Base-by-base conservation (phyloP, 331 rosid species). In the Ulmus americana region DNA sequence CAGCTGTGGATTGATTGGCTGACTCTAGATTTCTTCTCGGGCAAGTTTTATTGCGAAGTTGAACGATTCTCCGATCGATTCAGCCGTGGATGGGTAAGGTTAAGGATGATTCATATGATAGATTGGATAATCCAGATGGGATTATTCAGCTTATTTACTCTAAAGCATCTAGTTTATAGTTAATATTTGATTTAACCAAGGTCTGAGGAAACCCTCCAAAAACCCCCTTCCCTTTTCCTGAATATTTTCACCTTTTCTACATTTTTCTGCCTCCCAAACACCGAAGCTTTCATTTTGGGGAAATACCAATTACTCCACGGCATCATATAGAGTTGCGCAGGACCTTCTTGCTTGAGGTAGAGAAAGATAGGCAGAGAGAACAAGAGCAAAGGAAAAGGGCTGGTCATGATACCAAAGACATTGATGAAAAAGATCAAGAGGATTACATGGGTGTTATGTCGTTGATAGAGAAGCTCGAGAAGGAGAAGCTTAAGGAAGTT, bases 341-440 rank as follows among this genome's bases (percentile, higher is more conserved):
- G 91, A 84, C 55, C 83, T 91, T 56, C 75, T 81, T 41, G 80
- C 63, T 4, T 4, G 80, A 84, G 60, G 84, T 86, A 45, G 95
- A 88, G 76, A 80, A 51, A 50, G 97, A 88, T 7, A 81, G 81
- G 78, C 78, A 73, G 41, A 77, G 86, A 64, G 97, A 88, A 55
- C 77, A 74, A 59, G 84, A 88, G 78, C 84, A 81, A 75, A 73
- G 96, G 72, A 41, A 52, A 61, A 84, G 84, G 70, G 78, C 86
- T 14, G 95, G 96, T 55, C 63, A 88, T 39, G 97, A 86, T 64
- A 88, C 97, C 59, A 68, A 81, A 4, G 96, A 91, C 73, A 82
- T 91, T 65, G 97, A 88, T 55, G 83, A 79, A 0, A 95, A 88
- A 65, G 49, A 46, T 49, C 74, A 71, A 15, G 83, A 84, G 52